phyloP scores from a whole-genome alignment of 257 asterid species.

The Rauvolfia tetraphylla region DNA sequence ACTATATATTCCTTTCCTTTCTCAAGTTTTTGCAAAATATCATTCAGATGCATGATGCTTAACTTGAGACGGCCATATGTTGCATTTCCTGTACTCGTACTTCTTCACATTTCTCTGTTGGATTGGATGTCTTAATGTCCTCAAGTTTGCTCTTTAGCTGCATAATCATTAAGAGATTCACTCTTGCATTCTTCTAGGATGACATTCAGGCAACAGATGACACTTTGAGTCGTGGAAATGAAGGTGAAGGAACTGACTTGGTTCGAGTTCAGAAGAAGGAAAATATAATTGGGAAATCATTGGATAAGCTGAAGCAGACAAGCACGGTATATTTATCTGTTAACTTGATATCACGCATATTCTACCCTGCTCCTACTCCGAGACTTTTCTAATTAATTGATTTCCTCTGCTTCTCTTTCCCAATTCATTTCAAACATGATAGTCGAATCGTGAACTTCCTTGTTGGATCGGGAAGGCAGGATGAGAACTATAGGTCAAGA shows the following conservation, averaged over 20 bases:
- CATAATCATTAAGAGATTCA: background rate
- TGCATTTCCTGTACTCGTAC: background rate
- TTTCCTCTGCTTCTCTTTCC: background rate
- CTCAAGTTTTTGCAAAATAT: background rate
- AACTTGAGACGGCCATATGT: background rate
- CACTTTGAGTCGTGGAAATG: slow-evolving; percentile 32
- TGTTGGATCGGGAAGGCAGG: background rate
- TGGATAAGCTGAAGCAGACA: slow-evolving; percentile 87
- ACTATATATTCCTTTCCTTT: slow-evolving; percentile 12
- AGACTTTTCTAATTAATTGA: background rate
- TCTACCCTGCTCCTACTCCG: background rate
- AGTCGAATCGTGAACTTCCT: background rate
- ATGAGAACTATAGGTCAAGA: background rate
- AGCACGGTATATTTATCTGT: slow-evolving; percentile 56
- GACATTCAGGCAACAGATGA: slow-evolving; percentile 49
- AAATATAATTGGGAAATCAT: slow-evolving; percentile 63
- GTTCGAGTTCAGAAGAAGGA: slow-evolving; percentile 65
- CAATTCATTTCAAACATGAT: background rate
- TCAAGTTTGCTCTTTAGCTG: background rate
- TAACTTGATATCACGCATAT: background rate
- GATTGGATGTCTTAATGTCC: background rate
- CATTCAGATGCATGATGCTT: background rate
- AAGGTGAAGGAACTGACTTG: slow-evolving; percentile 34
- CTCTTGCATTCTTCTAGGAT: slow-evolving; percentile 43
- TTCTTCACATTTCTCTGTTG: background rate